Percentiles rank a stretch among this genome's conserved stretches.
These are phyloP conservation scores for Byssoonygena ceratinophila DNA, from an alignment of 2,329 filamentous ascomycete species.

Conservation along the genomic window DNA sequence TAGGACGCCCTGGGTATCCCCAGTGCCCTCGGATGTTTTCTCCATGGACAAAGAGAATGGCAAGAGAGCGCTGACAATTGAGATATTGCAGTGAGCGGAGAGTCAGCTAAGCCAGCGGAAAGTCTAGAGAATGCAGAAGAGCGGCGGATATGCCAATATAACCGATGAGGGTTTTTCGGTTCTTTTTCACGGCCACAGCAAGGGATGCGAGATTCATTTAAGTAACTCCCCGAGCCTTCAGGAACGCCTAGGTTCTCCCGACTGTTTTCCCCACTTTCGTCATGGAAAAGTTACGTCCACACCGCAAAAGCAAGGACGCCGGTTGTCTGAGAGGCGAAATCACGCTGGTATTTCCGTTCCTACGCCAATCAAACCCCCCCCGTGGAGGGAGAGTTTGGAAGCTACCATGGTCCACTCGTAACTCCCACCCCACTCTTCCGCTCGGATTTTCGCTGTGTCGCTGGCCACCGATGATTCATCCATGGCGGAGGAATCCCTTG, in stretches of 20 bases:
- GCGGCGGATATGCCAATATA: too few relatives aligned
- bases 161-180: not conserved
- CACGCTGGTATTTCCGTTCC: not conserved
- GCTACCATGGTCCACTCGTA: not conserved
- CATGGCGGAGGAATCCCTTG: slow-evolving; percentile 12
- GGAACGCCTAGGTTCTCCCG: not conserved
- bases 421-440: slow-evolving; percentile 14
- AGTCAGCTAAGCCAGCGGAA: not conserved
- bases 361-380: slow-evolving; percentile 6
- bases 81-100: not conserved
- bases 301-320: slow-evolving; percentile 3
- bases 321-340: slow-evolving; percentile 1
- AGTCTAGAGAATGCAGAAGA: too few relatives aligned
- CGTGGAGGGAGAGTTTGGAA: not conserved
- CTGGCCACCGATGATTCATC: not conserved
- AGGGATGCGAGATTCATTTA: not conserved
- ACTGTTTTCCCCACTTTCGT: slow-evolving; percentile 6
- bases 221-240: not conserved
- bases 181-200: not conserved
- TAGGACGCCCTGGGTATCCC: slow-evolving; percentile 40
- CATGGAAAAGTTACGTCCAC: slow-evolving; percentile 6
- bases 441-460: not conserved
- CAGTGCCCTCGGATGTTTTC: slow-evolving; percentile 6
- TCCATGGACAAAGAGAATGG: slow-evolving; percentile 10
- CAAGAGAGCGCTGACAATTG: not conserved